A percentile compares a stretch with the other conserved stretches of the same genome.
Evolutionary conservation across 768 basidiomycete genomes (phyloP).

Genomic region (Mycena indigotica): DNA sequence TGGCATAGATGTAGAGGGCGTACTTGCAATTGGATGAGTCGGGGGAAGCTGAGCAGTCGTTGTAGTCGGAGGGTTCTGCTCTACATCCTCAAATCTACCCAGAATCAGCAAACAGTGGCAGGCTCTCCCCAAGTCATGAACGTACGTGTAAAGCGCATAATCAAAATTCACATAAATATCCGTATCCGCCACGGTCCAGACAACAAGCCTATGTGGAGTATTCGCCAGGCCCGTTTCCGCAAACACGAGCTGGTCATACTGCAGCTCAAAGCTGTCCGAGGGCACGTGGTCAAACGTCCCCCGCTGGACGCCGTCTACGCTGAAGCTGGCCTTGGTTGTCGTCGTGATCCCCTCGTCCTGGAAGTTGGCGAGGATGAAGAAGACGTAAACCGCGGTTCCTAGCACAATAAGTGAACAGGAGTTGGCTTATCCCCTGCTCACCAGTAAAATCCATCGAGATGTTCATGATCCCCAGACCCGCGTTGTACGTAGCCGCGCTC

Average conservation of each 20-base stretch:
- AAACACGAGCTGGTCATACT: slow-evolving; percentile 1
- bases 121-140: too few relatives aligned
- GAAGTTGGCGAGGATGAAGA: slow-evolving; percentile 6
- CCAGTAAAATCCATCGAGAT: slow-evolving; percentile 15
- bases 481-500: slow-evolving; percentile 13
- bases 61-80: too few relatives aligned
- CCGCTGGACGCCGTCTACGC: slow-evolving; percentile 3
- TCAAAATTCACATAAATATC: slow-evolving; percentile 7
- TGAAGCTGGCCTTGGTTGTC: background rate
- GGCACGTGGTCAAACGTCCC: background rate
- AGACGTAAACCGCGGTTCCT: slow-evolving; percentile 7
- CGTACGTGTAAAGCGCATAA: slow-evolving; percentile 12
- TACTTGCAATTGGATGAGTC: too few relatives aligned
- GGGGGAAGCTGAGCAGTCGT: too few relatives aligned
- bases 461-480: background rate
- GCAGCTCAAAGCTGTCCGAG: background rate
- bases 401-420: too few relatives aligned
- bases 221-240: background rate
- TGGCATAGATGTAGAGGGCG: too few relatives aligned
- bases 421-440: too few relatives aligned
- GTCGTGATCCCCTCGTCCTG: background rate
- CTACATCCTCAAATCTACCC: too few relatives aligned
- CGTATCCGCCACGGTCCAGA: slow-evolving; percentile 2
- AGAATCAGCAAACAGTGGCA: too few relatives aligned
- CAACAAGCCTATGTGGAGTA: background rate